A percentile compares a stretch with the other conserved stretches of the same genome.
phyloP scores from a whole-genome alignment of 345 rosid species.

The Salix koriyanagi region DNA sequence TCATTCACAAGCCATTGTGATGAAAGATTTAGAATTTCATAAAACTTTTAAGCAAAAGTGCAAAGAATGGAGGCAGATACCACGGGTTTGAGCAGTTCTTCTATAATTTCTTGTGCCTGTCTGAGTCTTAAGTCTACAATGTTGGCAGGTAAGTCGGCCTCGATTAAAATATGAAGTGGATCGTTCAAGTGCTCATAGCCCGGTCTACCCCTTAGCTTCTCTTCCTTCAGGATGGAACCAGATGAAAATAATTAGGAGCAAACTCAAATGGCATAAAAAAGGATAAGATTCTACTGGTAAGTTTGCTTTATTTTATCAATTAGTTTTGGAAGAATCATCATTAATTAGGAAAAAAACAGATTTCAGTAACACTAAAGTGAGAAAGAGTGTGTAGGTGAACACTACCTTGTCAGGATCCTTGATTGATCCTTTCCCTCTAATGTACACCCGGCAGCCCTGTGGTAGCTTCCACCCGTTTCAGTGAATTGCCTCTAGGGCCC shows the following conservation, averaged over 20 bases:
- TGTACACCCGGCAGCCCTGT: slow-evolving; percentile 97
- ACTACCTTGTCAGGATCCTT: slow-evolving; percentile 94
- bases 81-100: slow-evolving; percentile 93
- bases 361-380: background rate
- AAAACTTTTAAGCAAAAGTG: background rate
- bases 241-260: slow-evolving; percentile 13
- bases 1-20: background rate
- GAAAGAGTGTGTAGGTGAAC: slow-evolving; percentile 2
- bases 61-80: slow-evolving; percentile 36
- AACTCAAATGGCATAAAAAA: background rate
- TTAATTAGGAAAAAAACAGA: background rate
- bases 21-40: background rate
- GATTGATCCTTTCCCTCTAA: slow-evolving; percentile 97
- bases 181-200: slow-evolving; percentile 53
- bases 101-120: slow-evolving; percentile 58
- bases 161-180: slow-evolving; percentile 47
- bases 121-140: slow-evolving; percentile 42
- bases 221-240: slow-evolving; percentile 27
- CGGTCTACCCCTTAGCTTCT: slow-evolving; percentile 43
- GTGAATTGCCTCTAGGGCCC: slow-evolving; percentile 97
- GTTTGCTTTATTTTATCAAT: background rate
- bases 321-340: background rate
- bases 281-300: background rate
- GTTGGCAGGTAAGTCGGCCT: slow-evolving; percentile 48
- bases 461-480: slow-evolving; percentile 96